These are phyloP conservation scores for Echria macrotheca DNA, from an alignment of 495 filamentous ascomycete genomes.

Conservation along the genomic window DNA sequence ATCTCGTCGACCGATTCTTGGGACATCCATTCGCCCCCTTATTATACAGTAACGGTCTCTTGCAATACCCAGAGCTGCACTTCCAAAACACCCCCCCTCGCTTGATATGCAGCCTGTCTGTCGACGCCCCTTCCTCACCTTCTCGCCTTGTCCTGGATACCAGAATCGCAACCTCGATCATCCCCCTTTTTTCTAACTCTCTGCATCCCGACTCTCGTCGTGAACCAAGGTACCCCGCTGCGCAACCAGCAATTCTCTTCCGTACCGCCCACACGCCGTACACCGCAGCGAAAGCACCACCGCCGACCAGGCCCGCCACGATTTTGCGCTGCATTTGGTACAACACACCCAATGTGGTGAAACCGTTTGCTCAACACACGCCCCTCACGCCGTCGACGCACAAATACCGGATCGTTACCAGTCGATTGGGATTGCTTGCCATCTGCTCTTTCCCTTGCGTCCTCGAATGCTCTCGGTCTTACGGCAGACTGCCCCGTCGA, in stretches of 20 bases:
- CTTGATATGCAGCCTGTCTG: not conserved
- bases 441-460: too few relatives aligned
- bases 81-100: slow-evolving; percentile 1
- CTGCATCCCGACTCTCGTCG: too few relatives aligned
- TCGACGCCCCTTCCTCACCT: not conserved
- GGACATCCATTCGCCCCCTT: slow-evolving; percentile 4
- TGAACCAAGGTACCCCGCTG: not conserved
- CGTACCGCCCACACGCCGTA: slow-evolving; percentile 2
- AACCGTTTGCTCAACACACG: slow-evolving; percentile 2
- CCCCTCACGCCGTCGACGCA: too few relatives aligned
- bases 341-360: slow-evolving; percentile 9
- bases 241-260: not conserved
- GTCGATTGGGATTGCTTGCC: slow-evolving; percentile 2
- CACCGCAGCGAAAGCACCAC: not conserved
- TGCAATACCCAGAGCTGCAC: not conserved
- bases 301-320: not conserved
- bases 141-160: too few relatives aligned
- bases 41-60: slow-evolving; percentile 6
- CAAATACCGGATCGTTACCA: too few relatives aligned
- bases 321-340: slow-evolving; percentile 5
- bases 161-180: too few relatives aligned
- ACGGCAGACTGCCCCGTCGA: too few relatives aligned
- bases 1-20: slow-evolving; percentile 5
- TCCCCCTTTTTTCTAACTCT: too few relatives aligned
- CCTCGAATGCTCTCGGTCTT: too few relatives aligned